These are phyloP conservation scores for Termitomyces bulborhizus DNA, from an alignment of 768 basidiomycete species.

Conservation along the genomic window DNA sequence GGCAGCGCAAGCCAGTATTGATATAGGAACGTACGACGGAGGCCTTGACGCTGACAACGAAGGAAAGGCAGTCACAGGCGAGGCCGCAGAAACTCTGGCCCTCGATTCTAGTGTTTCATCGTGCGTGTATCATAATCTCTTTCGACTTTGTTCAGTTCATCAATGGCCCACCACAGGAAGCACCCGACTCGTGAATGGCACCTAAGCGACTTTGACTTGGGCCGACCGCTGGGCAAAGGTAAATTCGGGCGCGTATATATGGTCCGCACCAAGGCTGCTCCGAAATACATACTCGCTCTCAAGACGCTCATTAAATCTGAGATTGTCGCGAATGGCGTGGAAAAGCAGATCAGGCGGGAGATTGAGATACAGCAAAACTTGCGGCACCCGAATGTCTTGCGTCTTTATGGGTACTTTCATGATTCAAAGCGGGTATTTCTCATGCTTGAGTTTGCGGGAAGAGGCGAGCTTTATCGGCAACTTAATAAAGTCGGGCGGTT, in stretches of 20 bases:
- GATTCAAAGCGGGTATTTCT: constrained; percentile 96
- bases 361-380: constrained; percentile 98
- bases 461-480: constrained; percentile 96
- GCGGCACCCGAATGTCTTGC: constrained; percentile 89
- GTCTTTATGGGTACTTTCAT: constrained; percentile 96
- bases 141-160: no score
- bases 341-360: constrained; percentile 95
- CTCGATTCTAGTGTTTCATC: constrained; percentile 74
- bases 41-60: constrained; percentile 86
- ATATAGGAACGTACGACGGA: constrained; percentile 90
- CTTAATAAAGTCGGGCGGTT: constrained; percentile 82
- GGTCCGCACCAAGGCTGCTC: constrained; percentile 85
- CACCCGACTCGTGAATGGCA: constrained; percentile 82
- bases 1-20: constrained; percentile 32
- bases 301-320: constrained; percentile 97
- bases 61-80: constrained; percentile 62
- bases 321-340: constrained; percentile 82
- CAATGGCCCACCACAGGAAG: constrained; percentile 28
- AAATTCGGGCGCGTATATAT: constrained; percentile 99
- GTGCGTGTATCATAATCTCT: constrained; percentile 24
- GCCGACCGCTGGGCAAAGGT: constrained; percentile 92
- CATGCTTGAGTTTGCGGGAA: constrained; percentile 96
- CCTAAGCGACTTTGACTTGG: constrained; percentile 85
- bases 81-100: constrained; percentile 75
- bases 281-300: constrained; percentile 90